Evolutionary conservation across 805 yeast genomes (phyloP), one percentile per base, ranked within the genome.

Genomic region (Saturnispora mendoncae): DNA sequence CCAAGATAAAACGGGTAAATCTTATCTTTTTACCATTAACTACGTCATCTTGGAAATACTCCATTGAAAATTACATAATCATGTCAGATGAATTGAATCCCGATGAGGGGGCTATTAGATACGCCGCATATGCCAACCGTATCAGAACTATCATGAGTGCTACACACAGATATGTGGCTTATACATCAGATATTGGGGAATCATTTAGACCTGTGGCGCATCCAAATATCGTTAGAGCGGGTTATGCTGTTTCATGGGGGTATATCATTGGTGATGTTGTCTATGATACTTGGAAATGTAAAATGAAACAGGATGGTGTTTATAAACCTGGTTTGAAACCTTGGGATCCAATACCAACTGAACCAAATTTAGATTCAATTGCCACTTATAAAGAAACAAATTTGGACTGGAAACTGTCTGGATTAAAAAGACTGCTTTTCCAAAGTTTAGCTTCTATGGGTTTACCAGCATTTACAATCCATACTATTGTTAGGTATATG

Each of bases 391-490:
- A 46, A 18, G 76, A 26, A 18, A 32, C 13, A 14, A 28, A 72
- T 35, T 64, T 75, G 46, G 87, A 81, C 55, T 84, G 88, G 86
- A 71, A 71, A 50, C 48, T 79, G 41, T 74, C 72, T 6, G 78
- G 72, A 6, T 51, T 80, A 30, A 78, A 84, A 57, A 71, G 94
- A 57, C 87, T 84, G n/a, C 52, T 83, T 20, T 84, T 84, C 65
- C 94, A 84, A 60, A 69, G 81, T 48, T 68, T 84, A 47, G 94
- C 94, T 2, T 77, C 85, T 34, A 84, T 84, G 92, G 90, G 84
- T 13, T 67, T 84, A 32, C 94, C 94, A 8, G 94, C 94, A 3
- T 77, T 83, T 59, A 84, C 94, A 4, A 84, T 84, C 51, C 94
- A 84, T 57, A 69, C 82, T 2, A 66, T 79, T 4, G 94, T 84